phyloP scores from a whole-genome alignment of 2,329 filamentous ascomycete species.

The Pseudogymnoascus sp. region DNA sequence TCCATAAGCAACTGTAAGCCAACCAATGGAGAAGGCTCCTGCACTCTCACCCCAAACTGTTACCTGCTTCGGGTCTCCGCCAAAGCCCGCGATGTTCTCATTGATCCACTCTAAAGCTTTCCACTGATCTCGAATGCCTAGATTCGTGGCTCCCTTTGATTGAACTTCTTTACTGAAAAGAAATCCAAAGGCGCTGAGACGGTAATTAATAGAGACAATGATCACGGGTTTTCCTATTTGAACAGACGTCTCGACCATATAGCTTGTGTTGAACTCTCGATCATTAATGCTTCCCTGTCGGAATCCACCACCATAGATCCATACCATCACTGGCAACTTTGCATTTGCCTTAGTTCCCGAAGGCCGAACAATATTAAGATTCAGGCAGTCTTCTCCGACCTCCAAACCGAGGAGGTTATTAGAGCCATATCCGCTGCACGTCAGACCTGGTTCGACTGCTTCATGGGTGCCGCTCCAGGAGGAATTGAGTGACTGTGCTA shows the following conservation, averaged over 20 bases:
- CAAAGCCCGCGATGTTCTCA: slow-evolving; percentile 53
- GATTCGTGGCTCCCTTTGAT: slow-evolving; percentile 50
- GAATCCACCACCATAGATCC: slow-evolving; percentile 59
- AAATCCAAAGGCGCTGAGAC: slow-evolving; percentile 62
- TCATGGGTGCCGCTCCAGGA: slow-evolving; percentile 7
- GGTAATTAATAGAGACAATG: slow-evolving; percentile 53
- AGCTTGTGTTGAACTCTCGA: slow-evolving; percentile 53
- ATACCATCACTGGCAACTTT: slow-evolving; percentile 47
- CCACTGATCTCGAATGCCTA: slow-evolving; percentile 58
- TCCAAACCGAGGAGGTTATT: slow-evolving; percentile 9
- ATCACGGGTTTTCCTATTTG: slow-evolving; percentile 37
- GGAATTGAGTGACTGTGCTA: slow-evolving; percentile 11
- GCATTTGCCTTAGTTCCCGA: slow-evolving; percentile 21
- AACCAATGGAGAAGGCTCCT: slow-evolving; percentile 61
- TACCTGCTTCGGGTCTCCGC: slow-evolving; percentile 51
- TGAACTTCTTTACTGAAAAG: slow-evolving; percentile 40
- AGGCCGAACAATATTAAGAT: slow-evolving; percentile 42
- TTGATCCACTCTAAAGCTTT: slow-evolving; percentile 53
- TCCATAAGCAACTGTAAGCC: slow-evolving; percentile 51
- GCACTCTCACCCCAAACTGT: slow-evolving; percentile 57
- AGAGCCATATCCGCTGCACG: slow-evolving; percentile 1
- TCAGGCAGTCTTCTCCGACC: slow-evolving; percentile 45
- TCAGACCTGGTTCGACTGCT: not conserved
- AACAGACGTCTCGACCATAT: slow-evolving; percentile 31
- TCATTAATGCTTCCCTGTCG: slow-evolving; percentile 46